Base-by-base conservation (phyloP, 2,329 filamentous ascomycete genomes). In the Botrytis tulipae region DNA sequence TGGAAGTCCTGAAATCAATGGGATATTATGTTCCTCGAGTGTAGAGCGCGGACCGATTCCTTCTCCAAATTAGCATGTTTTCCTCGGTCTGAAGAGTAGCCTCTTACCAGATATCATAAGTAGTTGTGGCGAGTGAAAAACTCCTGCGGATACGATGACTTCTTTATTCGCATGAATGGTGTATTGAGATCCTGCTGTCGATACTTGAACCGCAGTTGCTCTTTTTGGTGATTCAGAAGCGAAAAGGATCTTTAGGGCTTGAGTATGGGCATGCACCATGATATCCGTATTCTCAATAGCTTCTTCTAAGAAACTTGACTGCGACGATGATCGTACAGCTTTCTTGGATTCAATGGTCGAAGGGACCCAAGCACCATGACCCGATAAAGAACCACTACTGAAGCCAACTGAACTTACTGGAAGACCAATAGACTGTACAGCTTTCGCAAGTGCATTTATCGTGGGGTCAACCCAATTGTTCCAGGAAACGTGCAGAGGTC, bases 401-500 rank as follows among this genome's bases (percentile, higher is more conserved):
- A 78, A 78, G 0, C 75, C 76, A 4, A 35, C n/a, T 3, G 73
- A 57, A 16, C 67, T 73, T 8, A 72, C n/a, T 16, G 44, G 44
- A 40, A 79, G 62, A 14, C 75, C 75, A 40, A 77, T 70, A 48
- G 74, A 66, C 42, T 75, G 61, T 10, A 78, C 57, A 44, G 59
- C 73, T 9, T 72, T 65, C 12, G 66, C 73, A 73, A 74, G 42
- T 68, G 60, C 78, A 16, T 62, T 67, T 29, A 66, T 69, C 3
- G 70, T 72, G 1, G 74, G 70, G 54, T 74, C 74, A 32, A 75
- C 74, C 60, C 66, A 85, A 68, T 84, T 84, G 6, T 82, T 73
- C 73, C 82, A 86, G 0, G 83, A 82, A 3, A 86, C 82, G 37
- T 84, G 80, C 1, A 86, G 74, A 0, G 85, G 84, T 0, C 81